A percentile compares a stretch with the other conserved stretches of the same genome.
phyloP scores from a whole-genome alignment of 768 basidiomycete species.

The Trametes gibbosa region DNA sequence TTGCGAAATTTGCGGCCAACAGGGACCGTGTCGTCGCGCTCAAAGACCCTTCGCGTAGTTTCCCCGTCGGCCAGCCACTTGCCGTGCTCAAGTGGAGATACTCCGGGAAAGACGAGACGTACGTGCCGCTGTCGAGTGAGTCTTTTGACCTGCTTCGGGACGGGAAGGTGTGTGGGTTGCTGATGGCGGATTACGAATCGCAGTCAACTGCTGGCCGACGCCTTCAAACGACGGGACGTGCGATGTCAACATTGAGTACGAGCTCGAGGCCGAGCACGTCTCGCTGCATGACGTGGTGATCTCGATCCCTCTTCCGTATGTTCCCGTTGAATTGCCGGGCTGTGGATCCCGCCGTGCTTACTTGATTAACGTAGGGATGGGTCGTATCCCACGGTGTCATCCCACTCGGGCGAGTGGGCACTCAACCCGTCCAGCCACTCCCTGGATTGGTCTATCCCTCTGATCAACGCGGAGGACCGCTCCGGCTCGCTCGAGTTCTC shows the following conservation, averaged over 20 bases:
- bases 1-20: slow-evolving; percentile 78
- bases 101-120: slow-evolving; percentile 85
- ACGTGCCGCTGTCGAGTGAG: slow-evolving; percentile 89
- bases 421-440: slow-evolving; percentile 77
- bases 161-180: background rate
- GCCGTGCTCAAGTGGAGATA: slow-evolving; percentile 94
- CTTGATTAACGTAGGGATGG: slow-evolving; percentile 49
- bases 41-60: slow-evolving; percentile 78
- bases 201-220: slow-evolving; percentile 97
- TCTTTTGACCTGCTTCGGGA: slow-evolving; percentile 12
- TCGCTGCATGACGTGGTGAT: slow-evolving; percentile 83
- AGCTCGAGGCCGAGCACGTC: slow-evolving; percentile 83
- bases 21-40: slow-evolving; percentile 69
- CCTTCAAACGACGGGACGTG: slow-evolving; percentile 89
- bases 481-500: slow-evolving; percentile 91
- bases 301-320: slow-evolving; percentile 91
- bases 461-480: slow-evolving; percentile 58
- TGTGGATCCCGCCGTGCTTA: background rate
- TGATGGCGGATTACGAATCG: background rate
- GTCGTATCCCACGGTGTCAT: slow-evolving; percentile 81
- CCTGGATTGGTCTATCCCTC: slow-evolving; percentile 81
- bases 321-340: slow-evolving; percentile 21
- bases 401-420: slow-evolving; percentile 76
- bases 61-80: slow-evolving; percentile 85
- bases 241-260: slow-evolving; percentile 96